phyloP scores from a whole-genome alignment of 345 rosid species.

The Boechera divaricarpa region DNA sequence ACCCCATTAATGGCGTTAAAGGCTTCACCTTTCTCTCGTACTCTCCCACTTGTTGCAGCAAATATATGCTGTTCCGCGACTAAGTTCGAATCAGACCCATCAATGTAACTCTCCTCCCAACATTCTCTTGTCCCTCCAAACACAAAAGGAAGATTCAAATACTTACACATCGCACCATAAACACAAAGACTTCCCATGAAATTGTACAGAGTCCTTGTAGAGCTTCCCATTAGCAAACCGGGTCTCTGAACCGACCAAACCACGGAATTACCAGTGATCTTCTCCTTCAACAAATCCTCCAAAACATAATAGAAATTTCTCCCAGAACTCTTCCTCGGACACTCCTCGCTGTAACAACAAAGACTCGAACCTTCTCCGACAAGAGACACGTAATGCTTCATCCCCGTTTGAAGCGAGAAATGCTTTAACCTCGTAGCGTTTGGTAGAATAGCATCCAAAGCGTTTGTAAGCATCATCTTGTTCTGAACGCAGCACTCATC shows the following conservation, averaged over 20 bases:
- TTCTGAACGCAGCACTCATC: conserved; percentile 74
- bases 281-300: conserved; percentile 77
- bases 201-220: conserved; percentile 65
- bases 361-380: conserved; percentile 30
- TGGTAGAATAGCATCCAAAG: conserved; percentile 65
- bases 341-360: conserved; percentile 58
- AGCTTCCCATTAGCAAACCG: conserved; percentile 78
- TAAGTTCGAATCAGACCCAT: conserved; percentile 71
- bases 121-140: conserved; percentile 85
- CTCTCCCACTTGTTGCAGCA: conserved; percentile 61
- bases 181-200: conserved; percentile 81
- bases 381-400: conserved; percentile 76
- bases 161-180: conserved; percentile 70
- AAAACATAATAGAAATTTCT: conserved; percentile 69
- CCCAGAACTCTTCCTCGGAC: conserved; percentile 53
- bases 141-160: conserved; percentile 72
- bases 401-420: conserved; percentile 84
- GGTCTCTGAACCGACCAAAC: conserved; percentile 87
- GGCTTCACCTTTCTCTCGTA: conserved; percentile 60
- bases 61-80: conserved; percentile 87
- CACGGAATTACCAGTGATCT: conserved; percentile 48
- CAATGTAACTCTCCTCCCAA: conserved; percentile 86
- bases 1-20: conserved; percentile 75
- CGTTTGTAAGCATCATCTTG: conserved; percentile 67
- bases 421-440: conserved; percentile 61